Base-by-base conservation (phyloP, 768 basidiomycete species). In the Amyloporia xantha region DNA sequence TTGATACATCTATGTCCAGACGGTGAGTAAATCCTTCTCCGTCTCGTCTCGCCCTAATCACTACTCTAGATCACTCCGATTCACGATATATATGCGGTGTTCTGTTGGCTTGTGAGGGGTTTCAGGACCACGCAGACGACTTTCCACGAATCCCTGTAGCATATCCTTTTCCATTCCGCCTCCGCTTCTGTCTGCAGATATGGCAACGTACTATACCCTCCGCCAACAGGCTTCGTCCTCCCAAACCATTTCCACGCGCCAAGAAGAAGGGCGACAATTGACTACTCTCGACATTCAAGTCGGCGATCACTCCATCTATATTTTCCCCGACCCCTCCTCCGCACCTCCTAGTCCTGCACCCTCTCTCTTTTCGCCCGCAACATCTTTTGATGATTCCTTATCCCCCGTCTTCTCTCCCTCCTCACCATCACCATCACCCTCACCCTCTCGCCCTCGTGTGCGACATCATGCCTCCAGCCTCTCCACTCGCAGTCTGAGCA, bases 291-390 rank as follows among this genome's bases (percentile, higher is more conserved):
- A 41, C 30, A 15, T 49, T n/a, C 30, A 42, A 35, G 5, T 43
- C 20, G 41, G 41, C 15, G 54, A 60, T n/a, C 40, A 48, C 11
- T 58, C 62, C 21, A 56, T 60, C 21, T 62, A 62, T 50, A 57
- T 62, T 25, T 62, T 62, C 21, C 62, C 62, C 5, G 58, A 48
- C 17, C 62, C 62, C 1, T 45, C 62, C 7, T 56, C 62, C n/a
- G 36, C 42, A 4, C 59, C 58, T 17, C 47, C 52, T 6, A 62
- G 58, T 42, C 62, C 61, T 11, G 52, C 47, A 10, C 54, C 56
- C 9, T 56, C 56, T 2, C 39, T 58, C 4, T 53, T 56, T 27
- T 62, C 62, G 23, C 53, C 50, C 0, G 55, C 58, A 3, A 56
- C 56, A 12, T 57, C 59, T 24, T 54, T 43, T 26, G 53, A 54